Evolutionary conservation across 495 filamentous ascomycete genomes (phyloP), one percentile per base, ranked within the genome.

Genomic region (Penicillium diatomitis): DNA sequence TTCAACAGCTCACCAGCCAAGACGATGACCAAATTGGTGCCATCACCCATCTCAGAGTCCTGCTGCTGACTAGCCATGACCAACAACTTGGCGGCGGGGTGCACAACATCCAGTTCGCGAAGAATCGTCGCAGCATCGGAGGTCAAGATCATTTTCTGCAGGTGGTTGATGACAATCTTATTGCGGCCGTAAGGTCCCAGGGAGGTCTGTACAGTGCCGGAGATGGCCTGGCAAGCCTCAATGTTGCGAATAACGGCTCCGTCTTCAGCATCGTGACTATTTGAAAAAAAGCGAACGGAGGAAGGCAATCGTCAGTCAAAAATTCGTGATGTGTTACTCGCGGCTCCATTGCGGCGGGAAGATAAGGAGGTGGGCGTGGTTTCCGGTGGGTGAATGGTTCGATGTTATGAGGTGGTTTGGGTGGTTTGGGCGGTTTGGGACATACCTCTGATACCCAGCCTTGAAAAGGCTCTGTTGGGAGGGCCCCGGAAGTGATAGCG

Each of bases 151-250:
- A 97, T 96, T 78, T 99, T 99, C 72, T 96, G 90, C 50, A 99
- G 78, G 74, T 99, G 94, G 73, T 97, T 99, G 77, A 99, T 96
- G 74, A 99, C 88, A 68, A 99, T 96, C 76, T 99, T 99, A 77
- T 97, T 99, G 68, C 94, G 87, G 62, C 94, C 94, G 66, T 92
- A 96, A 45, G 94, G 94, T 43, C 94, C 92, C 35, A 99, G 78
- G 41, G 91, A 97, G 43, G 94, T 96, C 74, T 94, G 88, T 32
- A 99, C 94, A 41, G 94, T 99, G 53, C 83, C 82, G 9, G 94
- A 82, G 68, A 99, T 97, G 39, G 94, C 88, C 58, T 88, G 83
- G 75, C 91, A 97, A 66, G 94, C 94, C 69, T 99, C 94, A 69
- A 99, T 97, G 70, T 97, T 99, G 58, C 94, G 87, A 44, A 97